Evolutionary conservation across 2,329 filamentous ascomycete species (phyloP), one percentile per base, ranked within the genome.

Genomic region (Trichoderma arundinaceum): DNA sequence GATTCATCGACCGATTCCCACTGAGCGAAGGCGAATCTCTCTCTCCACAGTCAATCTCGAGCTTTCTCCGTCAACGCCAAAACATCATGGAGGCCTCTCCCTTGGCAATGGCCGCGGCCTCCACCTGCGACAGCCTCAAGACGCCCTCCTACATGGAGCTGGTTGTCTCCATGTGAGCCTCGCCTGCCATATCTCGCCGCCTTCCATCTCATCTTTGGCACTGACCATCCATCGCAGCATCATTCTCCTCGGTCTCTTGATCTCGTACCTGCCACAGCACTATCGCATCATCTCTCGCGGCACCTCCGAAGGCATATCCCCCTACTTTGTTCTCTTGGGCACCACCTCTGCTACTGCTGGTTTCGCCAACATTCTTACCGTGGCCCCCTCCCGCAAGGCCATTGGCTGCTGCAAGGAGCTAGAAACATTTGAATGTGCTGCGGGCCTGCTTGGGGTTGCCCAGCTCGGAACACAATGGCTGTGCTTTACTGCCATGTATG

Each of bases 181-280:
- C 56, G 32, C 38, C 52, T 46, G n/a, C 12, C 28, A 15, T 51
- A 13, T 44, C 43, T 39, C 9, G 28, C n/a, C 28, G 35, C 38
- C n/a, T 46, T 13, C 19, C 9, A 7, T n/a, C 12, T 43, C 15
- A 12, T 19, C 19, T 41, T 41, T 9, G 33, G 41, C n/a, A 9
- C 44, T 57, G 13, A 51, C 41, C 3, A 4, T 19, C 17, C 52
- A 51, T 6, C 12, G 12, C 71, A 88, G 85, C 68, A 75, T 96
- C 72, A 92, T 98, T 71, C 83, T 98, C 68, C 76, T 96, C 71
- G 94, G 94, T 65, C 94, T 98, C 72, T 83, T 97, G 68, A 81
- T 96, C 66, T 98, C 94, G 39, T 99, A 99, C 80, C 85, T 98
- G 2, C 95, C 95, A 0, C 95, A 99, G 76, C 94, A 98, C 79